Percentiles rank a stretch among this genome's conserved stretches.
These are phyloP conservation scores for Neckera pumila DNA, from an alignment of 225 moss, liverwort and hornwort genomes.

Conservation along the genomic window DNA sequence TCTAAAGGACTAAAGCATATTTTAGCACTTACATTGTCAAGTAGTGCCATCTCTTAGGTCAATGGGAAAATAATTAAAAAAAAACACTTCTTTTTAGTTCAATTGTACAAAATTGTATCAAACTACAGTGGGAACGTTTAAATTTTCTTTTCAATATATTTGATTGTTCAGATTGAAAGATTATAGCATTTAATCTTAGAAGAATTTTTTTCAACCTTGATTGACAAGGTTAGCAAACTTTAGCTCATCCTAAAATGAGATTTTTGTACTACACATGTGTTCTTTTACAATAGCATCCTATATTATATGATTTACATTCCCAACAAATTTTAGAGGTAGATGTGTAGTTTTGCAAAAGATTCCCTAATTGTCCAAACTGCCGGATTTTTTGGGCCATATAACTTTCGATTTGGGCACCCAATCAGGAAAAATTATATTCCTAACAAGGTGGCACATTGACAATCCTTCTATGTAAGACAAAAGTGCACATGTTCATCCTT, in stretches of 20 bases:
- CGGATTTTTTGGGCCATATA: rapidly evolving
- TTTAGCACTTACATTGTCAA: too few species aligned
- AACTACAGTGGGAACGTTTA: rapidly evolving
- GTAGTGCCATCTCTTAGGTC: rapidly evolving
- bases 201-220: neutral
- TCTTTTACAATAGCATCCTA: rapidly evolving
- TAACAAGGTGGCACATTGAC: neutral
- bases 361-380: rapidly evolving
- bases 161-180: rapidly evolving
- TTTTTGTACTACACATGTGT: neutral
- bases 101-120: neutral
- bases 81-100: neutral
- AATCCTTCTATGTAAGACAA: neutral
- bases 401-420: rapidly evolving
- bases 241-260: rapidly evolving
- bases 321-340: neutral
- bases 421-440: rapidly evolving
- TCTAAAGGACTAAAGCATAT: rapidly evolving
- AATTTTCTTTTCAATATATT: too few species aligned
- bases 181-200: neutral
- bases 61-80: too few species aligned
- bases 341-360: neutral
- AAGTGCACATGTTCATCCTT: neutral
- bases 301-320: too few species aligned
- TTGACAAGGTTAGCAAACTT: rapidly evolving